A percentile compares a stretch with the other conserved stretches of the same genome.
These are phyloP conservation scores for Xylaria curta DNA, from an alignment of 495 filamentous ascomycete genomes.

Conservation along the genomic window DNA sequence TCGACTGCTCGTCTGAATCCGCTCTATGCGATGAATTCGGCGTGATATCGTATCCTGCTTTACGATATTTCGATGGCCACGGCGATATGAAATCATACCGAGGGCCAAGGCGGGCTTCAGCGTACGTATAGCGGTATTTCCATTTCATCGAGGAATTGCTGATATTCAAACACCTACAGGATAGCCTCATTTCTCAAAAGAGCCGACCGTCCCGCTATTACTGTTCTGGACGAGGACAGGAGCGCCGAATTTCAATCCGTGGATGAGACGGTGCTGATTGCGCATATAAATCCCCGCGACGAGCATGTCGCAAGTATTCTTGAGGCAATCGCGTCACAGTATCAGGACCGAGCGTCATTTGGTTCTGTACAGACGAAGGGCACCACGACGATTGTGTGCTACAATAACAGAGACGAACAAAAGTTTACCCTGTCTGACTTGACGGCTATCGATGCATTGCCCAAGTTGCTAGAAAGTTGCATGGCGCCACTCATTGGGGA, in stretches of 20 bases:
- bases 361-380: slow-evolving; percentile 36
- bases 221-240: slow-evolving; percentile 38
- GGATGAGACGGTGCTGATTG: slow-evolving; percentile 53
- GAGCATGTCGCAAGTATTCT: slow-evolving; percentile 34
- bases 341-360: slow-evolving; percentile 51
- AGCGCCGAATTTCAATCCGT: slow-evolving; percentile 41
- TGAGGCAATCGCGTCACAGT: slow-evolving; percentile 39
- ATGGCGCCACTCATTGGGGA: slow-evolving; percentile 49
- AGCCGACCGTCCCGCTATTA: slow-evolving; percentile 43
- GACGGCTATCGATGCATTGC: slow-evolving; percentile 38
- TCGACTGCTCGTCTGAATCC: slow-evolving; percentile 51
- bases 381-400: slow-evolving; percentile 44
- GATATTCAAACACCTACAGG: slow-evolving; percentile 28
- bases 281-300: slow-evolving; percentile 41
- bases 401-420: slow-evolving; percentile 49
- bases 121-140: slow-evolving; percentile 33
- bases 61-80: slow-evolving; percentile 51
- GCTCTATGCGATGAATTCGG: slow-evolving; percentile 47
- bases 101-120: slow-evolving; percentile 46
- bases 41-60: slow-evolving; percentile 54
- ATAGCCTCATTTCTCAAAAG: slow-evolving; percentile 51
- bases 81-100: slow-evolving; percentile 45
- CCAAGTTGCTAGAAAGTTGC: slow-evolving; percentile 46
- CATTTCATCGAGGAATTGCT: neutral
- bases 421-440: slow-evolving; percentile 43